Percentiles rank a stretch among this genome's conserved stretches.
Evolutionary conservation across 345 rosid species (phyloP).

Genomic region (Mercurialis annua): DNA sequence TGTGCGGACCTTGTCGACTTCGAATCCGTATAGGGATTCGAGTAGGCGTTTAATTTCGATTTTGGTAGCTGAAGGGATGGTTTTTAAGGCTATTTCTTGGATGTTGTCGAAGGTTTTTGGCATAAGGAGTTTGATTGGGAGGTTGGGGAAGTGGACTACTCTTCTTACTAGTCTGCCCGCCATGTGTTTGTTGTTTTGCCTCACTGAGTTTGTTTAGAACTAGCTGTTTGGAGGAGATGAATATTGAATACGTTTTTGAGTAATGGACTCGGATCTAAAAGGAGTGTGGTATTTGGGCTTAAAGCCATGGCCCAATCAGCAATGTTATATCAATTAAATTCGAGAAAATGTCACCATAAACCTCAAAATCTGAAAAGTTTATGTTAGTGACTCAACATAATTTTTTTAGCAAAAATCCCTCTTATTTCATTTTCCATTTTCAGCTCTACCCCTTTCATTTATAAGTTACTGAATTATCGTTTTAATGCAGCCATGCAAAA

Average conservation of each 20-base stretch:
- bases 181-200: conserved; percentile 31
- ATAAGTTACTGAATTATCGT: too few species aligned
- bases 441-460: too few species aligned
- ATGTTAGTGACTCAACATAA: too few species aligned
- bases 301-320: too few species aligned
- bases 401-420: too few species aligned
- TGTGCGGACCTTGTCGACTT: conserved; percentile 74
- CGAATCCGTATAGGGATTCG: conserved; percentile 84
- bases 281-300: not conserved
- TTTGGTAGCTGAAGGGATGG: conserved; percentile 84
- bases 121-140: conserved; percentile 76
- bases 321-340: too few species aligned
- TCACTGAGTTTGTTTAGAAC: too few species aligned
- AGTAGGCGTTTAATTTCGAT: conserved; percentile 96
- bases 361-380: too few species aligned
- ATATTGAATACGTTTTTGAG: not conserved
- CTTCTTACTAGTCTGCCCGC: conserved; percentile 72
- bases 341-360: too few species aligned
- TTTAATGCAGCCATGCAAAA: too few species aligned
- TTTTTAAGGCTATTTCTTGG: conserved; percentile 67
- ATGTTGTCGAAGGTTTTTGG: conserved; percentile 61
- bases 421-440: too few species aligned
- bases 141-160: conserved; percentile 76
- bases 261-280: not conserved
- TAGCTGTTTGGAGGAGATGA: not conserved